These are phyloP conservation scores for Ustilago shanxiensis DNA, from an alignment of 1,284 basidiomycete genomes.

Conservation along the genomic window DNA sequence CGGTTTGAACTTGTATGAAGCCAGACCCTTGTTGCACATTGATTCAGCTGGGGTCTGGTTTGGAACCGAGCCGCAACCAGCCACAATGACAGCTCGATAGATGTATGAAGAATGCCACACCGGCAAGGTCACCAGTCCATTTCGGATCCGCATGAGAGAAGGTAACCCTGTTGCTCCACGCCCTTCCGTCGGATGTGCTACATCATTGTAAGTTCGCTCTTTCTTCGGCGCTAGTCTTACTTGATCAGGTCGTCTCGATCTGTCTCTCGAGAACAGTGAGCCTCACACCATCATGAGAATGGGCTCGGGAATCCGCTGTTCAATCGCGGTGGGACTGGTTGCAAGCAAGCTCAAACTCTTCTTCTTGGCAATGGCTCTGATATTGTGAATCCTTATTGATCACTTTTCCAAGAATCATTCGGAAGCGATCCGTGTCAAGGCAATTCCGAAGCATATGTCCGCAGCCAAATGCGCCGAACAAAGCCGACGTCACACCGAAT, in stretches of 20 bases:
- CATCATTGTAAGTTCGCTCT: no score
- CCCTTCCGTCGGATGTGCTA: background rate
- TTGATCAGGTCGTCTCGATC: background rate
- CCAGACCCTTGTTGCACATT: background rate
- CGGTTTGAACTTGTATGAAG: background rate
- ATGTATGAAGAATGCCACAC: background rate
- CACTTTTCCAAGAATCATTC: background rate
- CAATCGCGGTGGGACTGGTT: background rate
- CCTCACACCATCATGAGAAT: background rate
- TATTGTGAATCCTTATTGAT: background rate
- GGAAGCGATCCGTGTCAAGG: background rate
- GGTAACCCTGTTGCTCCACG: background rate
- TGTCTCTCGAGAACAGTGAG: background rate
- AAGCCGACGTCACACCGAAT: background rate
- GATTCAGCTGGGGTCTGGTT: background rate
- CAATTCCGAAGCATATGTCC: background rate
- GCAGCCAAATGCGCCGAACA: background rate
- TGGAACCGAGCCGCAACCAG: conserved; percentile 26
- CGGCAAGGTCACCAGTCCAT: background rate
- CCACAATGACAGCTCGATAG: background rate
- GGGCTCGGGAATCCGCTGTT: background rate
- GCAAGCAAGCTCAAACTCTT: background rate
- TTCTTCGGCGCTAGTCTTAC: background rate
- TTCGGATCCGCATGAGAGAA: background rate
- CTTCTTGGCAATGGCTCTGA: background rate